A percentile compares a stretch with the other conserved stretches of the same genome.
phyloP scores from a whole-genome alignment of 2,329 filamentous ascomycete species.

The Ophiocordyceps robertsii region DNA sequence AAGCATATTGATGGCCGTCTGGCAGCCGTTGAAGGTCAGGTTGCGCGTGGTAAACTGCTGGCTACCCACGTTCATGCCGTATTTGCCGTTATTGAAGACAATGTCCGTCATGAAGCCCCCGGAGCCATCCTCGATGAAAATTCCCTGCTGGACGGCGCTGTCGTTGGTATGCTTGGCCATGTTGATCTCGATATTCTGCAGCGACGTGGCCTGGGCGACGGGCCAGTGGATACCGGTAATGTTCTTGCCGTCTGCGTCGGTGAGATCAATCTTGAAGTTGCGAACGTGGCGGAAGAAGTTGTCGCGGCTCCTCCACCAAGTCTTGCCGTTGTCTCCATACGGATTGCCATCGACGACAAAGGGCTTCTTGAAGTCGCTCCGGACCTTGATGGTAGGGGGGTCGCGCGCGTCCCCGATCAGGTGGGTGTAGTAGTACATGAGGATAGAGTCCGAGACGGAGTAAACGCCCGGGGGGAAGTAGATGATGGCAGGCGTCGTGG shows the following conservation, averaged over 20 bases:
- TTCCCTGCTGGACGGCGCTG: slow-evolving; percentile 1
- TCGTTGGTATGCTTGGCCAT: slow-evolving; percentile 1
- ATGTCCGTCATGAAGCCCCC: slow-evolving; percentile 41
- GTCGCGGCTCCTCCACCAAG: neutral
- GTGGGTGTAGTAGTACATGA: slow-evolving; percentile 89
- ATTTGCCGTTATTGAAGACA: slow-evolving; percentile 42
- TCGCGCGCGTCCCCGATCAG: slow-evolving; percentile 68
- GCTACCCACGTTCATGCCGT: slow-evolving; percentile 33
- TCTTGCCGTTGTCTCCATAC: slow-evolving; percentile 2
- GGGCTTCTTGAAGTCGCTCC: neutral
- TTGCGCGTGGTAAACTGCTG: slow-evolving; percentile 58
- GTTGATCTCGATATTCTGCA: slow-evolving; percentile 8
- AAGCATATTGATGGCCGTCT: slow-evolving; percentile 51
- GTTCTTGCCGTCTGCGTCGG: neutral
- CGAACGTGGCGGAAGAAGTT: slow-evolving; percentile 9
- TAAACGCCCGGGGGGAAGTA: slow-evolving; percentile 91
- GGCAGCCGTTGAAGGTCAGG: slow-evolving; percentile 49
- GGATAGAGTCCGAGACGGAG: slow-evolving; percentile 61
- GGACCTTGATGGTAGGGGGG: slow-evolving; percentile 51
- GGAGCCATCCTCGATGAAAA: slow-evolving; percentile 17
- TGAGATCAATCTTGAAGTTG: slow-evolving; percentile 5
- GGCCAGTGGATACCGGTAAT: slow-evolving; percentile 9
- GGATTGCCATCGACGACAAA: slow-evolving; percentile 6
- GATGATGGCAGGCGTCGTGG: slow-evolving; percentile 70
- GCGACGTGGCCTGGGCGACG: slow-evolving; percentile 11